phyloP scores from a whole-genome alignment of 2,329 filamentous ascomycete species.

The Penicillium sp. region DNA sequence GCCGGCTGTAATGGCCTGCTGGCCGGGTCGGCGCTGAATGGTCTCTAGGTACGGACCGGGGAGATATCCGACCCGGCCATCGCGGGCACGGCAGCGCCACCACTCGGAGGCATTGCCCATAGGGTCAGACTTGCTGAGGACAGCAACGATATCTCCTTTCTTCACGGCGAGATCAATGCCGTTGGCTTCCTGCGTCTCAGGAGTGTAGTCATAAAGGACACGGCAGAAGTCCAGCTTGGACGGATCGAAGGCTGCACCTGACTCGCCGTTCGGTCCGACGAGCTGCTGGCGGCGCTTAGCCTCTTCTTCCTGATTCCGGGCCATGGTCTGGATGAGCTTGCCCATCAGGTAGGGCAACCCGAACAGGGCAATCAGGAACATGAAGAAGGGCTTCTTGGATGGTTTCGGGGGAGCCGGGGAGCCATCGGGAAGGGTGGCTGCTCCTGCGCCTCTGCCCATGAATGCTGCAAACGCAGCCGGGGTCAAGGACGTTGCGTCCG shows the following conservation, averaged over 20 bases:
- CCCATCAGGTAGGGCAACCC: conserved; percentile 95
- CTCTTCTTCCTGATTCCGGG: conserved; percentile 80
- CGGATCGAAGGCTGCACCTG: conserved; percentile 62
- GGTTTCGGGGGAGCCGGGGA: conserved; percentile 65
- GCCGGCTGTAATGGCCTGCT: conserved; percentile 44
- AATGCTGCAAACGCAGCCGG: conserved; percentile 89
- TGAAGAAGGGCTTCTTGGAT: conserved; percentile 90
- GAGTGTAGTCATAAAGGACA: conserved; percentile 88
- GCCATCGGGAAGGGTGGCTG: conserved; percentile 59
- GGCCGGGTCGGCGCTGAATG: conserved; percentile 55
- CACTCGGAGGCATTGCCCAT: conserved; percentile 89
- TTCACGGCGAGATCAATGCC: conserved; percentile 86
- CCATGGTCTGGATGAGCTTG: conserved; percentile 84
- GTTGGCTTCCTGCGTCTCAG: conserved; percentile 60
- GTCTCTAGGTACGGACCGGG: conserved; percentile 85
- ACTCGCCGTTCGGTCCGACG: conserved; percentile 49
- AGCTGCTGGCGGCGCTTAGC: conserved; percentile 50
- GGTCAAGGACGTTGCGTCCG: conserved; percentile 79
- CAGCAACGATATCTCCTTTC: conserved; percentile 93
- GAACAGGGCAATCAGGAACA: conserved; percentile 92
- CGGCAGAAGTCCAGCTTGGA: conserved; percentile 95
- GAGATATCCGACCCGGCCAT: conserved; percentile 86
- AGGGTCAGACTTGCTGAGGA: conserved; percentile 87
- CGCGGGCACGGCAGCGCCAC: conserved; percentile 91
- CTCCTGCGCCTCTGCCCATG: conserved; percentile 59